A percentile compares a stretch with the other conserved stretches of the same genome.
Evolutionary conservation across 2,329 filamentous ascomycete species (phyloP).

Genomic region (Xylariaceae sp.): DNA sequence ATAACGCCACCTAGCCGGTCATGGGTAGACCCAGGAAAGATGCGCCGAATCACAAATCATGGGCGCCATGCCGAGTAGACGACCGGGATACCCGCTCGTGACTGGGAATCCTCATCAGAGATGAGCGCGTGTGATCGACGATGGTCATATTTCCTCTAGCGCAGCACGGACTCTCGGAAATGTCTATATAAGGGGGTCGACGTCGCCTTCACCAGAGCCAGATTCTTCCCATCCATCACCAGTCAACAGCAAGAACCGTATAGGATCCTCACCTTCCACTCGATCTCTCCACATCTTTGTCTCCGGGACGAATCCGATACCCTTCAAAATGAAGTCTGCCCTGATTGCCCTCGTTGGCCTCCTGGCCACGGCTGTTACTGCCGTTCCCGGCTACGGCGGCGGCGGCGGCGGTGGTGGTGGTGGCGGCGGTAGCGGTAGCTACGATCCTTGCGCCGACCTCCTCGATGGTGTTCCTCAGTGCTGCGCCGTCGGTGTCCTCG

Average conservation of each 20-base stretch:
- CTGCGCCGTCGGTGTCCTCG: constrained; percentile 59
- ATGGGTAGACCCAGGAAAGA: constrained; percentile 2
- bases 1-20: constrained; percentile 12
- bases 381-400: constrained; percentile 5
- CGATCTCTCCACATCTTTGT: constrained; percentile 5
- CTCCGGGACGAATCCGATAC: constrained; percentile 2
- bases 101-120: constrained; percentile 8
- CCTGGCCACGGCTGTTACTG: constrained; percentile 27
- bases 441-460: constrained; percentile 38
- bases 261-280: constrained; percentile 3
- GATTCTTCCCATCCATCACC: constrained; percentile 11
- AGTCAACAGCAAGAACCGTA: neutral
- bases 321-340: constrained; percentile 30
- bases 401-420: neutral
- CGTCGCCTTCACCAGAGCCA: constrained; percentile 1
- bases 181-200: constrained; percentile 20
- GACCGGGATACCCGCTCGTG: neutral
- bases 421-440: constrained; percentile 21
- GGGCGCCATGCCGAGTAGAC: neutral
- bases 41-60: neutral
- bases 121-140: neutral
- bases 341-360: constrained; percentile 25
- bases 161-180: neutral
- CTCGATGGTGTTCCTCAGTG: constrained; percentile 48
- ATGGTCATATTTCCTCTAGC: neutral